Evolutionary conservation across 805 yeast genomes (phyloP).

Genomic region (Kodamaea neixiangensis): DNA sequence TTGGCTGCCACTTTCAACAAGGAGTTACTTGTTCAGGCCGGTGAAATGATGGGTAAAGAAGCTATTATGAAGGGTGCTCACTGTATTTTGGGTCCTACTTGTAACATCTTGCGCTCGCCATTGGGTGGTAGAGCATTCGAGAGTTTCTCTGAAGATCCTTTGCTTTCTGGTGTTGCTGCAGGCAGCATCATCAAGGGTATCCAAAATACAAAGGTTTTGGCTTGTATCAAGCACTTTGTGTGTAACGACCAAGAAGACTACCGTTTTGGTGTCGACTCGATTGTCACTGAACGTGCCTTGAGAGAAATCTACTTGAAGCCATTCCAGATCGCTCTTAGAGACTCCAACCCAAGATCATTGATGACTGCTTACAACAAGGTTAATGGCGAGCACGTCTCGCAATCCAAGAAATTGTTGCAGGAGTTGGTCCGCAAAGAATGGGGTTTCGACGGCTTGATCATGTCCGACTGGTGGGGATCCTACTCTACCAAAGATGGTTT

Average conservation of each 20-base stretch:
- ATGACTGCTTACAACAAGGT: constrained; percentile 68
- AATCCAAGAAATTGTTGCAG: constrained; percentile 43
- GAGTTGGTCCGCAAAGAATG: constrained; percentile 56
- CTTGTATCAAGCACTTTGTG: constrained; percentile 63
- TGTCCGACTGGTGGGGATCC: constrained; percentile 69
- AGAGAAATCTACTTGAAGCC: constrained; percentile 67
- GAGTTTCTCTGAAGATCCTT: constrained; percentile 63
- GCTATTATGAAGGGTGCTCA: constrained; percentile 56
- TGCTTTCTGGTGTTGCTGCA: constrained; percentile 47
- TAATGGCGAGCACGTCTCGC: constrained; percentile 60
- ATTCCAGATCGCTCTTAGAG: constrained; percentile 58
- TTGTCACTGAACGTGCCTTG: constrained; percentile 59
- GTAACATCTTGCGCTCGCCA: constrained; percentile 58
- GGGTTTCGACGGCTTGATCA: constrained; percentile 55
- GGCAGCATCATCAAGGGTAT: constrained; percentile 56
- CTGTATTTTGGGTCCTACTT: constrained; percentile 49
- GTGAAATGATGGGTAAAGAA: constrained; percentile 54
- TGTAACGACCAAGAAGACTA: constrained; percentile 65
- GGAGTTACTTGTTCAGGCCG: constrained; percentile 50
- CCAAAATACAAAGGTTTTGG: constrained; percentile 51
- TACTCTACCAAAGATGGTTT: constrained; percentile 50
- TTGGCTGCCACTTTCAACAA: constrained; percentile 59
- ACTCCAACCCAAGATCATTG: constrained; percentile 52
- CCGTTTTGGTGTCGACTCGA: constrained; percentile 48
- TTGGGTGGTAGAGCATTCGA: constrained; percentile 66